Conservation (phyloP, 2,329 filamentous ascomycete species). For the Aspergillus thermomutatus region DNA sequence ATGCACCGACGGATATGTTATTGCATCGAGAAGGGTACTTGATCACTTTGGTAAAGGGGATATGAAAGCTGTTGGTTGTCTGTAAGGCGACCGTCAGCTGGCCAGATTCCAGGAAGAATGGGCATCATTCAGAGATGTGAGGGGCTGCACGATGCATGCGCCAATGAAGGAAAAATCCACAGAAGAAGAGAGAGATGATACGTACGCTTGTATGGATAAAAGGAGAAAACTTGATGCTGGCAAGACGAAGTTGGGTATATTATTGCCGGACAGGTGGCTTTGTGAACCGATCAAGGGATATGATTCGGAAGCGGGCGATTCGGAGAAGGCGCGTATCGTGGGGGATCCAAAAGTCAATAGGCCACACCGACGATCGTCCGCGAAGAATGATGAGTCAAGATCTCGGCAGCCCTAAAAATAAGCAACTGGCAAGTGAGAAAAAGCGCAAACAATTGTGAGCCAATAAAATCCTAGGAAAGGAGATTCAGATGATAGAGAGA, state of each 20-base stretch:
- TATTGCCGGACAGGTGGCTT: background rate
- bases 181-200: background rate
- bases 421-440: background rate
- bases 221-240: background rate
- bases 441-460: background rate
- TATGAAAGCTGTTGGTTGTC: background rate
- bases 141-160: background rate
- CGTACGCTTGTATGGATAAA: background rate
- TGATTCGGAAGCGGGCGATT: slow-evolving; percentile 17
- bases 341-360: slow-evolving; percentile 17
- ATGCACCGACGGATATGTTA: background rate
- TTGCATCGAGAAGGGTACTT: background rate
- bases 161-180: background rate
- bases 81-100: background rate
- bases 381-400: slow-evolving; percentile 13
- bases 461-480: background rate
- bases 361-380: slow-evolving; percentile 14
- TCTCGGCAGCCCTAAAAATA: slow-evolving; percentile 14
- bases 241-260: background rate
- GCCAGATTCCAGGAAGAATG: background rate
- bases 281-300: background rate
- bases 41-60: background rate
- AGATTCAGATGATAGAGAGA: slow-evolving; percentile 3
- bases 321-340: slow-evolving; percentile 19
- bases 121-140: background rate